Percentiles rank a stretch among this genome's conserved stretches.
phyloP scores from a whole-genome alignment of 2,329 filamentous ascomycete genomes.

The Colletotrichum karsti region DNA sequence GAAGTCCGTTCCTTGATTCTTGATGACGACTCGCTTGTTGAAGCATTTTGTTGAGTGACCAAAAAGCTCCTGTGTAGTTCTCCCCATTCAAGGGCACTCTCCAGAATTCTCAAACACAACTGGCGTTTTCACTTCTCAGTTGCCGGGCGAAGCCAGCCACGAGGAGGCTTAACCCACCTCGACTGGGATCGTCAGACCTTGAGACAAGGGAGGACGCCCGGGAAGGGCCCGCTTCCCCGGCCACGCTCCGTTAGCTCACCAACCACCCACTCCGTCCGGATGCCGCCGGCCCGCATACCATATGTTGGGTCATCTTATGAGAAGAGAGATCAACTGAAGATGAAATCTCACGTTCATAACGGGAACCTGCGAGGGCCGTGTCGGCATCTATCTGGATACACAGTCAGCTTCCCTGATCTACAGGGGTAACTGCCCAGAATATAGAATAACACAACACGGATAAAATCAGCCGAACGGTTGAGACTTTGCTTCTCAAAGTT shows the following conservation, averaged over 20 bases:
- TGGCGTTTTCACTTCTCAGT: neutral
- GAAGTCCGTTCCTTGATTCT: too few relatives aligned
- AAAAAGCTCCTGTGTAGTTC: too few relatives aligned
- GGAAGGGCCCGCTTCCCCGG: neutral
- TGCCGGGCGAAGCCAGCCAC: neutral
- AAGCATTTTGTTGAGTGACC: too few relatives aligned
- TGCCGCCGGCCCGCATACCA: neutral
- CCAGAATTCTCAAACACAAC: too few relatives aligned
- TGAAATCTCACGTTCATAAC: neutral
- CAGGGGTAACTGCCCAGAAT: neutral
- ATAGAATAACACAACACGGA: neutral
- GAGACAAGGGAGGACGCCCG: conserved; percentile 10
- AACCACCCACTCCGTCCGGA: neutral
- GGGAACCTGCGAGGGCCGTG: neutral
- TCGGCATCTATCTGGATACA: neutral
- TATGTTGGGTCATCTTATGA: neutral
- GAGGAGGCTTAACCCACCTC: neutral
- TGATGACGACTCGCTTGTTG: too few relatives aligned
- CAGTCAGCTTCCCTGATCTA: neutral
- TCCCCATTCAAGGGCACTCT: neutral
- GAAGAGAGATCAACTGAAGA: too few relatives aligned
- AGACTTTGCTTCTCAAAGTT: neutral
- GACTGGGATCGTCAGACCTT: neutral
- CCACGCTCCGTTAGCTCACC: neutral
- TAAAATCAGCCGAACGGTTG: neutral